Conservation (phyloP, 306 rosid genomes). For the Pueraria montana region DNA sequence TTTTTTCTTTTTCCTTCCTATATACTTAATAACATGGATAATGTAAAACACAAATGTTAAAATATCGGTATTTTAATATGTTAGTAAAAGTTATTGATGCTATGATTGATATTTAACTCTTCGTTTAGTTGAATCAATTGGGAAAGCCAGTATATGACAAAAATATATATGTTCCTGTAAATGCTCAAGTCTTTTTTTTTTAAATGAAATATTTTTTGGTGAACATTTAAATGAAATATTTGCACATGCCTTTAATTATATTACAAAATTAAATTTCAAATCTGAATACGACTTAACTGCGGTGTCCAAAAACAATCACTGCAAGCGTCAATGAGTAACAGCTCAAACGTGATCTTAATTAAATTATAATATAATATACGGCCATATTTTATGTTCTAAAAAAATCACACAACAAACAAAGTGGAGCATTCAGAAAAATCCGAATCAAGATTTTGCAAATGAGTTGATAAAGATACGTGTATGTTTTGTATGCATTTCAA, state of each 20-base stretch:
- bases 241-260: background rate
- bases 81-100: no score
- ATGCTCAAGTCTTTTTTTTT: no score
- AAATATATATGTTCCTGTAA: no score
- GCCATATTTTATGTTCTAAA: no score
- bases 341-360: background rate
- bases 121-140: no score
- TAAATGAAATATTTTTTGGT: no score
- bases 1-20: no score
- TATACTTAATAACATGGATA: no score
- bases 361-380: background rate
- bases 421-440: slow-evolving; percentile 40
- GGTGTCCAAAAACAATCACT: background rate
- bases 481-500: slow-evolving; percentile 11
- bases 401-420: slow-evolving; percentile 1
- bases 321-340: slow-evolving; percentile 6
- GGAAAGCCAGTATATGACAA: no score
- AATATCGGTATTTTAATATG: no score
- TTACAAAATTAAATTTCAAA: background rate
- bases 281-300: background rate
- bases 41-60: no score
- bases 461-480: slow-evolving; percentile 42
- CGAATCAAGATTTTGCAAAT: slow-evolving; percentile 46
- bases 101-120: no score
- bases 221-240: background rate